Base-by-base conservation (phyloP, 1,284 basidiomycete species). In the Leccinum holopus region DNA sequence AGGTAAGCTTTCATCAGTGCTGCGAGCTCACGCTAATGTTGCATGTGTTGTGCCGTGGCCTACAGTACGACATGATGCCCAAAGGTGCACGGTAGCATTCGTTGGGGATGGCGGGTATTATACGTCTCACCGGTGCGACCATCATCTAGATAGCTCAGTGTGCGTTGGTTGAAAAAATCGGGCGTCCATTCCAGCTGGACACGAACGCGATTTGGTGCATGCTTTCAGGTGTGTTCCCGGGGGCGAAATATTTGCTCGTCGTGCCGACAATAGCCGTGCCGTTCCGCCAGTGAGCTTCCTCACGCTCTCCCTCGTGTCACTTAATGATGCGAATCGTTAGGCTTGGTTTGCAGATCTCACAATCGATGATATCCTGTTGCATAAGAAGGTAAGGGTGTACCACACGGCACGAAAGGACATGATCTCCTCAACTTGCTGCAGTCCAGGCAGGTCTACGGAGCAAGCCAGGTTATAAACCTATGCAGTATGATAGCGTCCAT, bases 311-410 rank as follows among this genome's bases (percentile, higher is more conserved):
- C 88, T 3, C 82, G 96, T 65, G 94, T 96, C 4, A 97, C 95
- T 1, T 82, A 97, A 95, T 70, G 95, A 98, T 68, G 79, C 87
- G 12, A 96, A 95, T 74, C 87, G 94, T 5, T 85, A 91, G 67
- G 84, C 91, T 18, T 99, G 96, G 89, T 91, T 98, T 69, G 84
- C 86, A 10, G 97, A 98, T 69, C 86, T 99, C 16, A 93, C 95
- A 16, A 91, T 98, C 69, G 90, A 94, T 0, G 80, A 86, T 28
- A 90, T 98, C 3, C 97, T 97, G 0, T 82, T 99, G 5, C 81
- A 89, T 66, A 95, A 94, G 68, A 83, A 98, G 92, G 90, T 14
- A 92, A 92, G 72, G 93, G 87, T 70, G 91, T 99, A 0, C 97
- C 97, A 0, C 95, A 98, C 72, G 94, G 94, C 0, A 92, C 92